These are phyloP conservation scores for Komagataea norvegica DNA, from an alignment of 1,139 yeast species.

Conservation along the genomic window DNA sequence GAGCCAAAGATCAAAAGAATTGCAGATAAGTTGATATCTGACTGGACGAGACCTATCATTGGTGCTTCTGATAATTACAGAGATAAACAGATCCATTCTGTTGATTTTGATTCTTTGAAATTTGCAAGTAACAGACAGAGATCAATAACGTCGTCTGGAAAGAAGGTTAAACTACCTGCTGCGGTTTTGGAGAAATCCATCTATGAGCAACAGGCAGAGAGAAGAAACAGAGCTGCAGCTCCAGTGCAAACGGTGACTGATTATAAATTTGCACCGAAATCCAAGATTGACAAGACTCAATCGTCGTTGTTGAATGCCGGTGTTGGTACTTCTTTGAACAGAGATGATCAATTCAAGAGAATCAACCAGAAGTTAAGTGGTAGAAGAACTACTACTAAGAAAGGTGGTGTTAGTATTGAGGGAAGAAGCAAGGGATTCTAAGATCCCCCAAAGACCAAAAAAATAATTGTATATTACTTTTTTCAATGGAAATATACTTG, in stretches of 20 bases:
- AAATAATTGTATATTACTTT: too few relatives aligned
- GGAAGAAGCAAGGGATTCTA: slow-evolving; percentile 42
- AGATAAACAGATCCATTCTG: slow-evolving; percentile 72
- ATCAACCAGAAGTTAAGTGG: slow-evolving; percentile 39
- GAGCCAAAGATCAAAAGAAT: slow-evolving; percentile 80
- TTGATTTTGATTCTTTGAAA: slow-evolving; percentile 62
- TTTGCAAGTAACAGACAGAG: slow-evolving; percentile 30
- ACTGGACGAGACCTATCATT: slow-evolving; percentile 98
- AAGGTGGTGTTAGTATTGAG: slow-evolving; percentile 73
- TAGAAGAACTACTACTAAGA: slow-evolving; percentile 46
- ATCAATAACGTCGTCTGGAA: slow-evolving; percentile 28
- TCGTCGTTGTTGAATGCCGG: slow-evolving; percentile 36
- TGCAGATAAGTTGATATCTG: slow-evolving; percentile 88
- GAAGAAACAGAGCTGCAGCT: slow-evolving; percentile 91
- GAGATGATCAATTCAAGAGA: slow-evolving; percentile 76
- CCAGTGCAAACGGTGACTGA: slow-evolving; percentile 87
- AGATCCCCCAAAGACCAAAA: background rate
- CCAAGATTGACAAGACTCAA: slow-evolving; percentile 40
- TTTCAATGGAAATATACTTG: too few relatives aligned
- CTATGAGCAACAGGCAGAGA: slow-evolving; percentile 88
- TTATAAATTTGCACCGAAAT: slow-evolving; percentile 85
- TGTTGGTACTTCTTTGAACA: slow-evolving; percentile 47
- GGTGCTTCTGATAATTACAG: slow-evolving; percentile 93
- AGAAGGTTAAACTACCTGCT: slow-evolving; percentile 21
- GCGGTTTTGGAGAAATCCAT: slow-evolving; percentile 47